A percentile compares a stretch with the other conserved stretches of the same genome.
Conservation (phyloP, 371 early-diverging fungal species). For the Funneliformis caledonium region DNA sequence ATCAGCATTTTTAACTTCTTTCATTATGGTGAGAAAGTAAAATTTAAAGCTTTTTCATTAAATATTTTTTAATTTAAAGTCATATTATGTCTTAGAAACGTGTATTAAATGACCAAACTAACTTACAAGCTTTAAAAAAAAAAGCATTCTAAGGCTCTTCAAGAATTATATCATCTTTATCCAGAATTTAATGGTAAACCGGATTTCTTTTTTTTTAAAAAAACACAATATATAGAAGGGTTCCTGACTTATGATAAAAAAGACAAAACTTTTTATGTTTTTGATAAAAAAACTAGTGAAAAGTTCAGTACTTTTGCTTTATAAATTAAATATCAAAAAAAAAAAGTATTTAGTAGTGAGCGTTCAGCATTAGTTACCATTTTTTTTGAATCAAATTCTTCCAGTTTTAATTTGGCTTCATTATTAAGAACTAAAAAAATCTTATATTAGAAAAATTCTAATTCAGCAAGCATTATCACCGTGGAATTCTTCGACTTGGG, state of each 20-base stretch:
- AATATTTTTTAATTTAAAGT: neutral
- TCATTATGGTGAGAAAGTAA: no score
- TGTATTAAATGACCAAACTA: neutral
- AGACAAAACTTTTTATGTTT: neutral
- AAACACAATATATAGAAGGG: neutral
- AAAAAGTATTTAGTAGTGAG: no score
- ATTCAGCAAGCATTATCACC: no score
- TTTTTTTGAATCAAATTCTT: no score
- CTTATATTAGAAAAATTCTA: no score
- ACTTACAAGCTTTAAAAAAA: neutral
- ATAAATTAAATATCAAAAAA: no score
- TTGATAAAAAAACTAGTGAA: neutral
- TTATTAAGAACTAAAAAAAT: no score
- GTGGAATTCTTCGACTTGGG: no score
- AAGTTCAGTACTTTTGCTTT: no score
- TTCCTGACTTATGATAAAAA: neutral
- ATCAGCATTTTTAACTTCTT: neutral
- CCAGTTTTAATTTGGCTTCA: no score
- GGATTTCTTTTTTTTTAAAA: neutral
- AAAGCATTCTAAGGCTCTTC: neutral
- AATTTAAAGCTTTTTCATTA: no score
- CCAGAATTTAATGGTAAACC: neutral
- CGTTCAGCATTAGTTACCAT: no score
- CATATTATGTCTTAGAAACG: neutral
- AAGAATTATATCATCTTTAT: neutral